phyloP scores from a whole-genome alignment of 257 asterid species.

The Fraxinus americana region DNA sequence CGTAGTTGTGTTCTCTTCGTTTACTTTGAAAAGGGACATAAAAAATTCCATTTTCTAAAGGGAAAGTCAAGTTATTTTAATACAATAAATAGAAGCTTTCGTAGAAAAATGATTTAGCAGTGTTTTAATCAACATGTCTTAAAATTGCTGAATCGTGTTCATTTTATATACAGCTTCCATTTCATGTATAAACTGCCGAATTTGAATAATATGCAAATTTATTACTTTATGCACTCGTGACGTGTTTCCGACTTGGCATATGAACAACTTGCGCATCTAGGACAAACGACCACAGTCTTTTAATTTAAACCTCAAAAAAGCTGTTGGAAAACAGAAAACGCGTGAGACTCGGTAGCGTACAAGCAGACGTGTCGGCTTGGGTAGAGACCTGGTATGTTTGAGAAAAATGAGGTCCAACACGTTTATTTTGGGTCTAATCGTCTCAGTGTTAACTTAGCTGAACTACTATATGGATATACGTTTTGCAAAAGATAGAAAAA shows the following conservation, averaged over 20 bases:
- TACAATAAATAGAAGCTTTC: no score
- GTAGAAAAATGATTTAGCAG: no score
- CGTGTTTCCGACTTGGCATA: constrained; percentile 6
- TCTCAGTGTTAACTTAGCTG: no score
- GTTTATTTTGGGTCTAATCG: no score
- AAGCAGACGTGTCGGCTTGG: neutral
- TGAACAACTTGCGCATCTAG: neutral
- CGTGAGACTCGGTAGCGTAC: neutral
- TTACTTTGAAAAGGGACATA: neutral
- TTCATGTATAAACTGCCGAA: neutral
- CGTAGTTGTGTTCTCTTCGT: no score
- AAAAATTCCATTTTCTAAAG: no score
- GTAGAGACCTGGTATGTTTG: neutral
- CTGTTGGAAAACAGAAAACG: neutral
- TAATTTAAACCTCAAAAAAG: neutral
- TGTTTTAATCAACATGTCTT: no score
- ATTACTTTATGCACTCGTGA: neutral
- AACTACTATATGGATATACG: no score
- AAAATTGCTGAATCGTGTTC: no score
- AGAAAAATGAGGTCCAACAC: neutral
- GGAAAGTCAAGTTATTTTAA: no score
- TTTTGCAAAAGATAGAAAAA: no score
- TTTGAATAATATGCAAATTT: neutral
- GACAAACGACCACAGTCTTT: constrained; percentile 12
- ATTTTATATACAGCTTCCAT: no score